Percentiles rank a stretch among this genome's conserved stretches.
Evolutionary conservation across 176 grass and related monocot genomes (phyloP).

Genomic region (Carex parvula): DNA sequence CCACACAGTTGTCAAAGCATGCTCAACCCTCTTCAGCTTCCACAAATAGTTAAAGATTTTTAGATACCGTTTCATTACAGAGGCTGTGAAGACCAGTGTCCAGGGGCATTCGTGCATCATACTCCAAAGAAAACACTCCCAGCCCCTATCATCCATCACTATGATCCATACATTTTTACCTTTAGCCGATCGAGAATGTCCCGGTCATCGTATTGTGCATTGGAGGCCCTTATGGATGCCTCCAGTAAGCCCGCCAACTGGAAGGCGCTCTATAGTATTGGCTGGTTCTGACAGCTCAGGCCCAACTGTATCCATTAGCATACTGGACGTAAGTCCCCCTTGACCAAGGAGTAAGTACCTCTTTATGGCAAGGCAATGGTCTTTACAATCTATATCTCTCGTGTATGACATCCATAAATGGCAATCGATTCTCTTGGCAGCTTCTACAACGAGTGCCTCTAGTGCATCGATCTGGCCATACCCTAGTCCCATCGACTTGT

Average conservation of each 20-base stretch:
- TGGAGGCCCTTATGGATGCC: slow-evolving; percentile 80
- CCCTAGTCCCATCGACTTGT: slow-evolving; percentile 69
- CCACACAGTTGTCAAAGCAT: slow-evolving; percentile 79
- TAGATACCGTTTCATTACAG: slow-evolving; percentile 93
- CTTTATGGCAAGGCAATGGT: slow-evolving; percentile 94
- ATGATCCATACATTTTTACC: slow-evolving; percentile 98
- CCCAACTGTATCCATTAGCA: slow-evolving; percentile 87
- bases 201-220: slow-evolving; percentile 80
- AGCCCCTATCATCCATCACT: slow-evolving; percentile 82
- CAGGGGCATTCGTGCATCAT: slow-evolving; percentile 73
- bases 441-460: slow-evolving; percentile 80
- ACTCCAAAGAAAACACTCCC: slow-evolving; percentile 97
- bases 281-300: slow-evolving; percentile 92
- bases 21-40: slow-evolving; percentile 87
- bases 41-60: slow-evolving; percentile 93
- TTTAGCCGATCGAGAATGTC: slow-evolving; percentile 85
- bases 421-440: slow-evolving; percentile 70
- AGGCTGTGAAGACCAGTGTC: slow-evolving; percentile 84
- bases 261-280: slow-evolving; percentile 92
- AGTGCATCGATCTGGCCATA: slow-evolving; percentile 89
- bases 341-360: slow-evolving; percentile 93
- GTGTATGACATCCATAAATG: slow-evolving; percentile 94
- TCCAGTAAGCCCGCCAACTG: slow-evolving; percentile 86
- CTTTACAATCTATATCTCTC: slow-evolving; percentile 73
- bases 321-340: slow-evolving; percentile 98